Base-by-base conservation (phyloP, 164 flowering plant species). In the Euptelea pleiosperma region DNA sequence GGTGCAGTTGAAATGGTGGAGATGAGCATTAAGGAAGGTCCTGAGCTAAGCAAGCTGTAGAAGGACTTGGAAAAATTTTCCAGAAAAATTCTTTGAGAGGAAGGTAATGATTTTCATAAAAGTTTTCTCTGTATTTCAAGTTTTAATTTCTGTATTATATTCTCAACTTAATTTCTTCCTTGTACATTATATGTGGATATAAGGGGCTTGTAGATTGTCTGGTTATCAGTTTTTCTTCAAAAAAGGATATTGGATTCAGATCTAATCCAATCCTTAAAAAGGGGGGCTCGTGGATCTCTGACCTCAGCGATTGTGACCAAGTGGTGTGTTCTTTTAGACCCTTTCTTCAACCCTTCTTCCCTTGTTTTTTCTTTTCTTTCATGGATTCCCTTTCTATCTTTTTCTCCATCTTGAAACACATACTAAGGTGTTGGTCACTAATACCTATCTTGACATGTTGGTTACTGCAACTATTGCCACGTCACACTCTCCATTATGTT, bases 21-120 rank as follows among this genome's bases (percentile, higher is more conserved):
- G 19, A 83, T 85, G 88, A 86, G 70, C 77, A 80, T 91, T 53
- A 75, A 79, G 63, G 96, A 91, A 81, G 87, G 45, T 55, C 71
- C 80, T 43, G 89, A 89, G 55, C 51, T 61, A 31, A 41, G 70
- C 72, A 75, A 66, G 66, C 64, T 52, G 53, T 70, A 78, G 66
- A 4, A 47, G 31, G 16, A 39, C 15, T 8, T 34, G 35, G 43
- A 57, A 18, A 58, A 45, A 62, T 65, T 69, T 55, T 67, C n/a
- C 45, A 26, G 26, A 58, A 45, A 58, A 33, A 67, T 71, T 70
- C 74, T 64, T 75, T 68, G 65, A 57, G 52, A 61, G n/a, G 57
- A 60, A 51, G 55, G 49, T 41, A 39, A 55, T 40, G 49, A 39
- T 43, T 55, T 57, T 61, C 21, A 22, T 54, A 26, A 57, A n/a